These are phyloP conservation scores for Zymoseptoria pseudotritici DNA, from an alignment of 2,329 filamentous ascomycete species.

Conservation along the genomic window DNA sequence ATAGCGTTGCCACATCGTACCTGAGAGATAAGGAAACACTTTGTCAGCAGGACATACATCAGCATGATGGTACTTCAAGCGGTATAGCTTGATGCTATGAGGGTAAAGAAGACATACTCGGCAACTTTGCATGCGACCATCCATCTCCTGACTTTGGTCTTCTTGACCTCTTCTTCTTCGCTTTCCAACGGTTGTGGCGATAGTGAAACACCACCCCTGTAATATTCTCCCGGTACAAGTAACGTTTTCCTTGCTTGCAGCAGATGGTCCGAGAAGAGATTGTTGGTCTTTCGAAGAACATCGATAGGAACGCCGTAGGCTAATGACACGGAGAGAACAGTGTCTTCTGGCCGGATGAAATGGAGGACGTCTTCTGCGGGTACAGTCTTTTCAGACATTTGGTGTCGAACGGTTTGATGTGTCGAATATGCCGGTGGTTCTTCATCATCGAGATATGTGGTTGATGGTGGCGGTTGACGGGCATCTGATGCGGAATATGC, in stretches of 20 bases:
- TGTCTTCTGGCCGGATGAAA: constrained; percentile 66
- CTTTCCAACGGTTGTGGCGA: constrained; percentile 65
- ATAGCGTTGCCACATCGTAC: constrained; percentile 65
- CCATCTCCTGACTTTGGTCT: constrained; percentile 63
- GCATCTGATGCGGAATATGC: constrained; percentile 44
- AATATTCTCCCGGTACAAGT: constrained; percentile 63
- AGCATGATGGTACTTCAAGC: constrained; percentile 1
- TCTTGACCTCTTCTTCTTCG: constrained; percentile 65
- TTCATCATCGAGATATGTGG: constrained; percentile 25
- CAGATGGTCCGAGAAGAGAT: constrained; percentile 63
- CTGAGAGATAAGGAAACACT: constrained; percentile 33
- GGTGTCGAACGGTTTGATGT: constrained; percentile 17
- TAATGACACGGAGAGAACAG: constrained; percentile 59
- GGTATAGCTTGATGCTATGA: background rate
- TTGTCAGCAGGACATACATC: constrained; percentile 32
- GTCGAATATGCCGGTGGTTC: constrained; percentile 39
- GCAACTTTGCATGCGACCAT: constrained; percentile 72
- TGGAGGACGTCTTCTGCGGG: constrained; percentile 61
- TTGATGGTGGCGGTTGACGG: constrained; percentile 5
- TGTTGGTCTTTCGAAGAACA: constrained; percentile 59
- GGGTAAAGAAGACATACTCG: constrained; percentile 49
- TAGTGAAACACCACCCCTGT: constrained; percentile 59
- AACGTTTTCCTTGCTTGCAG: constrained; percentile 61
- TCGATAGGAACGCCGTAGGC: constrained; percentile 61
- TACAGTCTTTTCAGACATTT: constrained; percentile 27